Base-by-base conservation (phyloP, 1,139 yeast genomes). In the Lodderomyces elongisporus region DNA sequence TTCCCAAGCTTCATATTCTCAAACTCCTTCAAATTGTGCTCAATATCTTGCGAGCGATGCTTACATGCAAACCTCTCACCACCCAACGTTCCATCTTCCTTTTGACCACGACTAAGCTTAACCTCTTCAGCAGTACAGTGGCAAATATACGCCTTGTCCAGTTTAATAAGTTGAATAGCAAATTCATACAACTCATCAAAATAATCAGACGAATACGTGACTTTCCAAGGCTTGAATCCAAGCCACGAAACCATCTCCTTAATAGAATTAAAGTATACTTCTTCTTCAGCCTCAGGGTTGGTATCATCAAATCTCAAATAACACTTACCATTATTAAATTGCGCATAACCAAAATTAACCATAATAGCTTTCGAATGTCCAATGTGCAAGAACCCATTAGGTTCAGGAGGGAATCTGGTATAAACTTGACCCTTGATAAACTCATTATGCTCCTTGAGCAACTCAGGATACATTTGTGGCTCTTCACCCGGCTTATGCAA, bases 331-430 rank as follows among this genome's bases (percentile, higher is more conserved):
- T 76, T 72, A 56, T 88, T 72, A 60, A 66, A 81, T 56, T 84
- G 81, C 29, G 98, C 98, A 55, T 72, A 91, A 12, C 97, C 97
- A 58, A 91, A 91, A 58, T 91, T 89, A 39, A 91, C 95, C 74
- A 91, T 84, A 55, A 91, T 91, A 33, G 98, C 98, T 65, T 93
- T 93, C 31, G 96, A 84, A 57, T 91, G 99, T 30, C 99, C 99
- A 59, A 91, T 91, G 57, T 91, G 98, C 53, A 91, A 72, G 53
- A 79, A 91, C 38, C 98, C 98, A 57, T 89, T 89, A 33, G 98
- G 98, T 62, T 91, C 98, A 5, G 98, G 98, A 22, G 99, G 99
- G 67, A 91, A 91, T 55, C 99, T 78, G 1, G 98, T 93, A 51
- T 74, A 79, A 14, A 91, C 97, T 49, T 75, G 70, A 29, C 96